Evolutionary conservation across 1,284 basidiomycete genomes (phyloP), one percentile per base, ranked within the genome.

Genomic region (Bondarzewia mesenterica): DNA sequence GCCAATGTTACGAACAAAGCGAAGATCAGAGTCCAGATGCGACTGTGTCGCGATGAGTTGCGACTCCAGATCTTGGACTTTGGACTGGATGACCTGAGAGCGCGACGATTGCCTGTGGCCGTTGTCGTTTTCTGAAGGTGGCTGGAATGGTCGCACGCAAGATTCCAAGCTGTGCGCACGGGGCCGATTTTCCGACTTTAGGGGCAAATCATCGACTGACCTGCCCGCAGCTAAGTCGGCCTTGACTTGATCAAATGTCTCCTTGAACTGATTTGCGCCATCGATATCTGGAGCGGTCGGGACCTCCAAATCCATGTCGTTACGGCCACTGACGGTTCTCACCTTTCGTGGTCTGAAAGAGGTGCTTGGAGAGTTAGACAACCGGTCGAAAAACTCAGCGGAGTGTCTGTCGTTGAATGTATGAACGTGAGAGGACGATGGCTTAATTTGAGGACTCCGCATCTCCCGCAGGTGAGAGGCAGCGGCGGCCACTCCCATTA

Each of bases 211-310:
- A 37, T 66, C 65, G 4, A 51, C 35, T 7, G 60, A 60, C 14
- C 63, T 64, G 2, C 69, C 71, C 20, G 77, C 72, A 0, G 85
- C 86, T 39, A 93, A 71, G 58, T 89, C 85, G 2, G 85, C 85
- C 63, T 92, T 93, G 55, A 94, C 87, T 55, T 85, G 77, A 57
- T 90, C 84, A 60, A 93, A 93, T 0, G 88, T 89, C 16, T 84
- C 81, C 61, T 89, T 87, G 61, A 87, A 79, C 56, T 85, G 78
- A 27, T 77, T 73, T 10, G 75, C 71, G 32, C 73, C 75, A 35
- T 78, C 76, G 16, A 75, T 56, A 54, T 79, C 74, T 6, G 74
- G 72, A 20, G 72, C 69, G n/a, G 67, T 62, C 8, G 74, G 67
- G 14, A 63, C 62, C 45, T 72, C 72, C 22, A 64, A 51, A 47